A percentile compares a stretch with the other conserved stretches of the same genome.
Evolutionary conservation across 2,329 filamentous ascomycete species (phyloP).

Genomic region (Apiospora aurea): DNA sequence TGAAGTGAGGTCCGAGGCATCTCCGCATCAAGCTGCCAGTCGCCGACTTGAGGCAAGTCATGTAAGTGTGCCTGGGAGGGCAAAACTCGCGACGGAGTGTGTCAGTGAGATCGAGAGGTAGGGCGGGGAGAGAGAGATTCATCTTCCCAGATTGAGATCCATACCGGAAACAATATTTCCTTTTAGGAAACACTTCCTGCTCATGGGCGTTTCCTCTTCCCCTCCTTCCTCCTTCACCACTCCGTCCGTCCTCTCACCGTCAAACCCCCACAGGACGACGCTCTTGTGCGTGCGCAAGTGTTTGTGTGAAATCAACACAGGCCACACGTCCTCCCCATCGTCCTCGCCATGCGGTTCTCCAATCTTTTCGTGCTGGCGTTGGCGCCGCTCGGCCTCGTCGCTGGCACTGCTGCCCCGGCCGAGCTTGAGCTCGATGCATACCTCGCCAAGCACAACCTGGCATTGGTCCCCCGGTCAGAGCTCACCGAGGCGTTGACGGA

Average conservation of each 20-base stretch:
- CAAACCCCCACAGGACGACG: background rate
- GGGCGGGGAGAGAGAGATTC: background rate
- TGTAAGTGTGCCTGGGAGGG: background rate
- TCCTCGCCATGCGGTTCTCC: slow-evolving; percentile 46
- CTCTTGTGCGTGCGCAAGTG: background rate
- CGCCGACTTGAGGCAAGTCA: background rate
- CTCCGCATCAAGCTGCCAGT: slow-evolving; percentile 1
- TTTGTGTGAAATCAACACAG: background rate
- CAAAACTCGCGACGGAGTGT: background rate
- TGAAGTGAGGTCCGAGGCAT: slow-evolving; percentile 17
- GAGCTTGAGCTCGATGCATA: slow-evolving; percentile 50
- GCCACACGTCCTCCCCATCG: slow-evolving; percentile 27
- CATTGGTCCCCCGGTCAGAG: slow-evolving; percentile 52
- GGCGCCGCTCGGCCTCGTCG: slow-evolving; percentile 43
- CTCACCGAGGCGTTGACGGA: slow-evolving; percentile 53
- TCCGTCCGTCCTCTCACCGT: background rate
- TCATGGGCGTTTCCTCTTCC: background rate
- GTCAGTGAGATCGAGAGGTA: background rate
- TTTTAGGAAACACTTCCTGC: background rate
- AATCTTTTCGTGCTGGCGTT: slow-evolving; percentile 44
- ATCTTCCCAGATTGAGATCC: background rate
- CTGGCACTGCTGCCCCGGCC: slow-evolving; percentile 37
- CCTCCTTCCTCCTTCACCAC: background rate
- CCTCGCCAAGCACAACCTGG: slow-evolving; percentile 52
- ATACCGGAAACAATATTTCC: background rate